Evolutionary conservation across 768 basidiomycete species (phyloP).

Genomic region (Grammothele lineata): DNA sequence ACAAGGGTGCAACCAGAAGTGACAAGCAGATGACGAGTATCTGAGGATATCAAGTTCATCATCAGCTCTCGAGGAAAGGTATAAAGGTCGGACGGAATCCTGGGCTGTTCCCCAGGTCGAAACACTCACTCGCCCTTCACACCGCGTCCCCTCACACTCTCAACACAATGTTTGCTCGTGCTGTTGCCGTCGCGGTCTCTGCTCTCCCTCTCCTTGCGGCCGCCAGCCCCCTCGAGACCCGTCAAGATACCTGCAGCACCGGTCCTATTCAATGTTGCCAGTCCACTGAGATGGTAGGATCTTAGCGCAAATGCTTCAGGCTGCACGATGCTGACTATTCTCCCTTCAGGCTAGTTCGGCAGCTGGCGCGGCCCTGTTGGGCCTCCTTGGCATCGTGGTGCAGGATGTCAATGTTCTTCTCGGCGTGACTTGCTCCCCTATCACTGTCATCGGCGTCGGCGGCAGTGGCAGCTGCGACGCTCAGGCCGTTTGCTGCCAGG

Average conservation of each 20-base stretch:
- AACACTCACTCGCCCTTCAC: too few relatives aligned
- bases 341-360: constrained; percentile 2
- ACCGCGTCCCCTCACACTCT: too few relatives aligned
- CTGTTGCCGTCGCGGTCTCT: constrained; percentile 7
- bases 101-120: too few relatives aligned
- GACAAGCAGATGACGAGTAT: too few relatives aligned
- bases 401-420: constrained; percentile 2
- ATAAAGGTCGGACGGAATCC: too few relatives aligned
- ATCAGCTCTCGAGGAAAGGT: too few relatives aligned
- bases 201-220: constrained; percentile 15
- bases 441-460: constrained; percentile 12
- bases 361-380: constrained; percentile 1
- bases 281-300: constrained; percentile 7
- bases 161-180: constrained; percentile 10
- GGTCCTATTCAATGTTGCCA: constrained; percentile 15
- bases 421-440: constrained; percentile 13
- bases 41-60: too few relatives aligned
- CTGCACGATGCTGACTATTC: too few relatives aligned
- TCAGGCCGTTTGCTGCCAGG: constrained; percentile 13
- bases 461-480: constrained; percentile 2
- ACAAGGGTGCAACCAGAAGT: too few relatives aligned
- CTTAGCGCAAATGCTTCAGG: neutral
- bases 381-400: constrained; percentile 9
- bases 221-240: constrained; percentile 1
- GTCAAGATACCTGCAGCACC: constrained; percentile 8